Evolutionary conservation across 257 asterid species (phyloP).

Genomic region (Jaltomata sinuosa): DNA sequence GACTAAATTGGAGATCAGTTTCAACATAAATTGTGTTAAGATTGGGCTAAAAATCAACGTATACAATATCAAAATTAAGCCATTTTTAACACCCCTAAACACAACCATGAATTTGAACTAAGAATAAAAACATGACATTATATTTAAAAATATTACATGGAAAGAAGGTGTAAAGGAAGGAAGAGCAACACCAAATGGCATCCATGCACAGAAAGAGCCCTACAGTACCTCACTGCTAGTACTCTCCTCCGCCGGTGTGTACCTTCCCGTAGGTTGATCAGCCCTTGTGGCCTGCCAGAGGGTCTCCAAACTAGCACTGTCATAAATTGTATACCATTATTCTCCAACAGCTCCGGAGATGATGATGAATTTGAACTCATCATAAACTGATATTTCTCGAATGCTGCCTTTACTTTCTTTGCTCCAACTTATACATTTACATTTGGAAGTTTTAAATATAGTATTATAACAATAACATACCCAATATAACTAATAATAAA

Average conservation of each 20-base stretch:
- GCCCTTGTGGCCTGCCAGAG: conserved; percentile 40
- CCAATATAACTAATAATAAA: too few species aligned
- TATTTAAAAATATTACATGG: not conserved
- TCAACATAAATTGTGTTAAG: too few species aligned
- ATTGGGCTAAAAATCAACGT: too few species aligned
- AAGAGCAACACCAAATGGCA: conserved; percentile 10
- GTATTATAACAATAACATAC: not conserved
- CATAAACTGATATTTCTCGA: too few species aligned
- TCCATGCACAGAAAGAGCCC: conserved; percentile 10
- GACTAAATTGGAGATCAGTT: too few species aligned
- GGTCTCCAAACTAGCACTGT: conserved; percentile 43
- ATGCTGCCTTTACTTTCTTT: not conserved
- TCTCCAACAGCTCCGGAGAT: conserved; percentile 4
- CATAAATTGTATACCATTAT: conserved; percentile 41
- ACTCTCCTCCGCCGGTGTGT: not conserved
- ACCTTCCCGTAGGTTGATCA: conserved; percentile 28
- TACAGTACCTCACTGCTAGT: not conserved
- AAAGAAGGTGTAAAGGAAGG: not conserved
- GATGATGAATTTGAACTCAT: not conserved
- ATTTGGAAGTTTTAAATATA: not conserved
- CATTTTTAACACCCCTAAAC: too few species aligned
- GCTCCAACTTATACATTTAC: not conserved
- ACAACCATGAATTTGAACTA: not conserved
- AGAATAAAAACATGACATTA: not conserved
- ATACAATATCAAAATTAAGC: too few species aligned